These are phyloP conservation scores for Backusella tarrabulga DNA, from an alignment of 192 early-diverging fungal species.

Conservation along the genomic window DNA sequence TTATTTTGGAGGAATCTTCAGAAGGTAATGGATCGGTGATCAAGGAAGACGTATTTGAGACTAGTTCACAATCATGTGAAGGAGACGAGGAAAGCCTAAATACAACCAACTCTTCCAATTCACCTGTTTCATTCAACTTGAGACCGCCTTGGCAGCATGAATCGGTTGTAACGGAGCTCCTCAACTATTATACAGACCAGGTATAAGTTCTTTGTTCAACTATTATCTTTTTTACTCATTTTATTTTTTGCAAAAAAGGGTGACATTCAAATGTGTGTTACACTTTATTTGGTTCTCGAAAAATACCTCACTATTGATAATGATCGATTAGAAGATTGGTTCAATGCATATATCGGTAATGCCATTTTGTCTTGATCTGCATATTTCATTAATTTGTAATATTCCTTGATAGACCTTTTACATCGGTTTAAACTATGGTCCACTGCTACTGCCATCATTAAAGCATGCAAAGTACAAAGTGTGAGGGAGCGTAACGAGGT, in stretches of 20 bases:
- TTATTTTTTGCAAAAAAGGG: constrained; percentile 25
- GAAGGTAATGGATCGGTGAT: neutral
- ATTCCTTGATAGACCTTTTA: constrained; percentile 54
- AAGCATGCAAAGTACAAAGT: constrained; percentile 44
- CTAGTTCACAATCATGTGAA: neutral
- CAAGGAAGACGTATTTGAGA: neutral
- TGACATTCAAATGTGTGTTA: constrained; percentile 81
- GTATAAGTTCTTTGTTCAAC: constrained; percentile 24
- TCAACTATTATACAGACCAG: constrained; percentile 75
- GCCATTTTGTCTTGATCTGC: neutral
- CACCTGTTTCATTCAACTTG: constrained; percentile 4
- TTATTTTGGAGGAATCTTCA: neutral
- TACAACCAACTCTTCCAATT: neutral
- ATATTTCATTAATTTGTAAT: neutral
- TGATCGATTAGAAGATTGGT: constrained; percentile 63
- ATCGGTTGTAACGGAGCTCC: constrained; percentile 49
- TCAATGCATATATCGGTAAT: constrained; percentile 66
- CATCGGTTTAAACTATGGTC: constrained; percentile 71
- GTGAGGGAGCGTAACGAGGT: constrained; percentile 54
- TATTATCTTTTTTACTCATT: neutral
- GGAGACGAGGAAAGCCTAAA: neutral
- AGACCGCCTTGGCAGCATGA: constrained; percentile 44
- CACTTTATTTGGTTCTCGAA: constrained; percentile 58
- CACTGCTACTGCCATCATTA: constrained; percentile 59
- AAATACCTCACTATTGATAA: constrained; percentile 40